Base-by-base conservation (phyloP, 441 rosid species). In the Lepidium campestre region DNA sequence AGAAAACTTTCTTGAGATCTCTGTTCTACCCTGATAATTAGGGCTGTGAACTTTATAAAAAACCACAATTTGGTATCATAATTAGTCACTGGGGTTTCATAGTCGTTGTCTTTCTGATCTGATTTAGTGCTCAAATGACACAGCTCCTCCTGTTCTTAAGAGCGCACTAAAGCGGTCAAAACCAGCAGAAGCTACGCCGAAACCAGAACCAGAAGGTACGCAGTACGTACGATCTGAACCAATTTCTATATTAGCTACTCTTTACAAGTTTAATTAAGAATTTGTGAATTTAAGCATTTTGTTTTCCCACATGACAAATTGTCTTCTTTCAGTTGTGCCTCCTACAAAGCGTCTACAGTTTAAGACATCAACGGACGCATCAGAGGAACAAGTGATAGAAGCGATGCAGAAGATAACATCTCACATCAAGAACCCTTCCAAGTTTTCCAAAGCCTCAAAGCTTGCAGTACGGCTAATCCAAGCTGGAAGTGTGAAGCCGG, bases 401-500 rank as follows among this genome's bases (percentile, higher is more conserved):
- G 97, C 97, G 13, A 91, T 93, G 97, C 86, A 85, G 81, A 93
- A 88, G 82, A 88, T 93, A 59, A 86, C 95, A 7, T 90, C 85
- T 1, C 97, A 93, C 72, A 86, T 90, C 64, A 84, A 77, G 82
- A 93, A 82, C 62, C 91, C 85, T 31, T 10, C 77, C 4, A 93
- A 93, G 77, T 83, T 90, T 59, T 63, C 86, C 14, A 93, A 88
- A 85, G 98, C 98, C 19, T 86, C 96, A 3, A 90, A 87, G 86
- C 94, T 93, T 57, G 93, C 87, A 9, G 68, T 90, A 76, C 96
- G 90, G 71, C 75, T 91, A 72, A 84, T 93, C 70, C 86, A 87
- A 77, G 88, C 96, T 67, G 95, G 91, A 61, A 86, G 98, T 44
- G 91, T 93, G 76, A 90, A 89, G 84, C 87, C 90, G 3, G 89